Percentiles rank a stretch among this genome's conserved stretches.
phyloP scores from a whole-genome alignment of 192 early-diverging fungal genomes.

The Diversispora eburnea region DNA sequence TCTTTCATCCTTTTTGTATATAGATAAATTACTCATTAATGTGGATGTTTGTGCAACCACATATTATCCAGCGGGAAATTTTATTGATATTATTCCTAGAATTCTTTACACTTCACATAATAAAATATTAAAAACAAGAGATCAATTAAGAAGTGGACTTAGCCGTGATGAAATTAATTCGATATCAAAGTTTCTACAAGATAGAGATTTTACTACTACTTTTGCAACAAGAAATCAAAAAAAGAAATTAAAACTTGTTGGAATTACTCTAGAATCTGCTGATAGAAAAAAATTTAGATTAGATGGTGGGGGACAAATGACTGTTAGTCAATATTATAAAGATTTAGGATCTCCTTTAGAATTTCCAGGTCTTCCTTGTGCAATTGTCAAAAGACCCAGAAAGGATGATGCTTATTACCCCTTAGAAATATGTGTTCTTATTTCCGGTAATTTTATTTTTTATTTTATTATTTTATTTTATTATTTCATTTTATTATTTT shows the following conservation, averaged over 20 bases:
- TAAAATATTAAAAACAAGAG: neutral
- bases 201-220: neutral
- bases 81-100: conserved; percentile 64
- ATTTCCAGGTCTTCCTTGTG: neutral
- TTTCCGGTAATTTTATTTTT: conserved; percentile 60
- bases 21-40: neutral
- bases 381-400: conserved; percentile 58
- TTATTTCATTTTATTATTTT: neutral
- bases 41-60: neutral
- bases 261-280: neutral
- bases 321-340: neutral
- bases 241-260: neutral
- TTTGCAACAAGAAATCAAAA: neutral
- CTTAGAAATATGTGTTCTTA: conserved; percentile 83
- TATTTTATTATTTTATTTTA: neutral
- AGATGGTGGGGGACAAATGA: neutral
- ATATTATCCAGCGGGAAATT: conserved; percentile 16
- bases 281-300: neutral
- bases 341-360: neutral
- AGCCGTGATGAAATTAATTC: no score
- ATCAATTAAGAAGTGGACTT: neutral
- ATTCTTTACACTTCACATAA: conserved; percentile 48
- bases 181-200: neutral
- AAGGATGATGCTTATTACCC: conserved; percentile 57
- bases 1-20: neutral